These are phyloP conservation scores for Bimuria novae-zelandiae DNA, from an alignment of 2,329 filamentous ascomycete genomes.

Conservation along the genomic window DNA sequence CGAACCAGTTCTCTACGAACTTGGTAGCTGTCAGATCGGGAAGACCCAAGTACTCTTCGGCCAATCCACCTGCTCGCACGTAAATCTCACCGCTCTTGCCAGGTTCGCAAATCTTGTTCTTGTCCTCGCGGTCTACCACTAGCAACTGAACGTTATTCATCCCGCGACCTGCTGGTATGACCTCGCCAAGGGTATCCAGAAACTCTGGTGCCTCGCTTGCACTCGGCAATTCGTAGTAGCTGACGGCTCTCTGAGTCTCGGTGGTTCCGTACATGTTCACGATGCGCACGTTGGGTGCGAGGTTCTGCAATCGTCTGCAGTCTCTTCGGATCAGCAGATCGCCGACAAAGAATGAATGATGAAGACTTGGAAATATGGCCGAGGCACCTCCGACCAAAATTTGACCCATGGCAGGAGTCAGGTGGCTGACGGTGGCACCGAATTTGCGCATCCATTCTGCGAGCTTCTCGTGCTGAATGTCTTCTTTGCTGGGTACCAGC, in stretches of 20 bases:
- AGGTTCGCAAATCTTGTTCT: slow-evolving; percentile 72
- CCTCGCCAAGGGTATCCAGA: slow-evolving; percentile 70
- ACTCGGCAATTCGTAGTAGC: slow-evolving; percentile 78
- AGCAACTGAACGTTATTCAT: slow-evolving; percentile 90
- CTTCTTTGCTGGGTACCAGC: slow-evolving; percentile 76
- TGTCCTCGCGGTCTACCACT: slow-evolving; percentile 73
- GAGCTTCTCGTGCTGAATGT: slow-evolving; percentile 83
- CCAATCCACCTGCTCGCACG: slow-evolving; percentile 79
- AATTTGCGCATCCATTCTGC: slow-evolving; percentile 86
- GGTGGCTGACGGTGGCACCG: slow-evolving; percentile 77
- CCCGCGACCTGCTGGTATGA: slow-evolving; percentile 80
- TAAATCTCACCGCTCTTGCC: slow-evolving; percentile 87
- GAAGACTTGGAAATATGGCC: slow-evolving; percentile 76
- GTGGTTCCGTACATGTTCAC: slow-evolving; percentile 90
- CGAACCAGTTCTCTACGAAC: slow-evolving; percentile 86
- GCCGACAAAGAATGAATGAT: slow-evolving; percentile 86
- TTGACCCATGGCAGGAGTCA: slow-evolving; percentile 96
- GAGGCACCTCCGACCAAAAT: slow-evolving; percentile 85
- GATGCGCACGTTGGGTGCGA: slow-evolving; percentile 76
- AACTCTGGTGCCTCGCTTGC: slow-evolving; percentile 65
- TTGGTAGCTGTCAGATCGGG: slow-evolving; percentile 70
- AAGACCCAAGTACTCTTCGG: slow-evolving; percentile 74
- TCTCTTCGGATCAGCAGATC: slow-evolving; percentile 87
- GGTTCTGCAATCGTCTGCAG: slow-evolving; percentile 72
- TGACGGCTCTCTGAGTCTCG: slow-evolving; percentile 80